phyloP scores from a whole-genome alignment of 768 basidiomycete species.

The Termitomyces eurrhizus region DNA sequence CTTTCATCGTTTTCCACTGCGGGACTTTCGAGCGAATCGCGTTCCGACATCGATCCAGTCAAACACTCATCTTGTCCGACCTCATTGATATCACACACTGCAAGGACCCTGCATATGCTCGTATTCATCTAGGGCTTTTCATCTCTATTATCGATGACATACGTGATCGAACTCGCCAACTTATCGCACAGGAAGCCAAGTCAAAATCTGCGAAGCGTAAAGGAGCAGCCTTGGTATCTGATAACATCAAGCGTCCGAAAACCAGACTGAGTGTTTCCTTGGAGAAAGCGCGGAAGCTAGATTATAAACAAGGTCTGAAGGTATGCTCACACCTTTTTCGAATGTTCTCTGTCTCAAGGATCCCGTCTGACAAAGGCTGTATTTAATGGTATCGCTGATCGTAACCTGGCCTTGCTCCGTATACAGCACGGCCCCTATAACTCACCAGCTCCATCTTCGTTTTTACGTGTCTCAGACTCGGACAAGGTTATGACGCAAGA shows the following conservation, averaged over 20 bases:
- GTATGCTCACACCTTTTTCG: background rate
- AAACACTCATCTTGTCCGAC: conserved; percentile 7
- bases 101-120: background rate
- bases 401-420: conserved; percentile 2
- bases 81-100: background rate
- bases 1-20: conserved; percentile 9
- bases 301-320: background rate
- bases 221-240: background rate
- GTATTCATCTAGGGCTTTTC: conserved; percentile 1
- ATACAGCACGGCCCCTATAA: conserved; percentile 7
- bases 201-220: conserved; percentile 1
- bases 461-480: conserved; percentile 4
- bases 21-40: conserved; percentile 5
- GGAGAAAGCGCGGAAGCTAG: background rate
- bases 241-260: background rate
- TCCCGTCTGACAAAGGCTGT: background rate
- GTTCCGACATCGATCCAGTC: conserved; percentile 1
- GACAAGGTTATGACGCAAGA: background rate
- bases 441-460: conserved; percentile 13
- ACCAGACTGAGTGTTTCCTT: background rate
- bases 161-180: background rate
- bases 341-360: background rate
- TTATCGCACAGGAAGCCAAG: background rate
- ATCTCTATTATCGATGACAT: conserved; percentile 4
- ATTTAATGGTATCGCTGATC: too few relatives aligned